These are phyloP conservation scores for Ochromonadaceae sp. DNA, from an alignment of 352 stramenopile species.

Conservation along the genomic window DNA sequence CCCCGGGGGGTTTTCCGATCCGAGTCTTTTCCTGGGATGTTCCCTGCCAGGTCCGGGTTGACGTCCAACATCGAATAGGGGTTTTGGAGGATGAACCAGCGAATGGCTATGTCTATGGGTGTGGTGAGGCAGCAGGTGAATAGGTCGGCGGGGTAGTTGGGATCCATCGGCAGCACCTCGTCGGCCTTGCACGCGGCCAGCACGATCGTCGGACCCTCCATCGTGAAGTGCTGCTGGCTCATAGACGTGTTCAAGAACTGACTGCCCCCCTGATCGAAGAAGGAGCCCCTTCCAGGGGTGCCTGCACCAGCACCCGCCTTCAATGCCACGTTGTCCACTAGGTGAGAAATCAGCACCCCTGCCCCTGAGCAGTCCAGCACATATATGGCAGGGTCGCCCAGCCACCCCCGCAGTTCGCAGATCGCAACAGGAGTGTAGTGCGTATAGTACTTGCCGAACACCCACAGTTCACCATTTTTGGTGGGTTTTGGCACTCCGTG, in stretches of 20 bases:
- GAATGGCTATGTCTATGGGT: slow-evolving; percentile 90
- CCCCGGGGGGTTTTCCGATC: slow-evolving; percentile 72
- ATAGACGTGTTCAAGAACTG: neutral
- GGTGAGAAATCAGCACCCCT: slow-evolving; percentile 83
- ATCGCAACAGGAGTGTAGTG: slow-evolving; percentile 97
- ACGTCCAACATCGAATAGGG: slow-evolving; percentile 54
- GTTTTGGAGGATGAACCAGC: slow-evolving; percentile 91
- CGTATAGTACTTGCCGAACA: slow-evolving; percentile 92
- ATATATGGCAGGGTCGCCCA: slow-evolving; percentile 81
- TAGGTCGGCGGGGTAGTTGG: slow-evolving; percentile 91
- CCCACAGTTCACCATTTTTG: slow-evolving; percentile 93
- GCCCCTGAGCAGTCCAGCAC: slow-evolving; percentile 95
- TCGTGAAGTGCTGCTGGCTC: neutral
- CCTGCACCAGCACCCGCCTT: no score
- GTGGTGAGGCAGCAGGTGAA: slow-evolving; percentile 99
- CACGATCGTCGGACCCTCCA: slow-evolving; percentile 54
- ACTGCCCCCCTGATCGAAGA: no score
- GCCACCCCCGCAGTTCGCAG: slow-evolving; percentile 73
- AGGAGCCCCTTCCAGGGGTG: no score
- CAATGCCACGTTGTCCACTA: slow-evolving; percentile 34
- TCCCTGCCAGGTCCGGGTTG: slow-evolving; percentile 48
- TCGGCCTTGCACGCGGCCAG: slow-evolving; percentile 77
- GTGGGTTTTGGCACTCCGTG: slow-evolving; percentile 87
- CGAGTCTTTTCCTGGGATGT: slow-evolving; percentile 61
- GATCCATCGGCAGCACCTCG: slow-evolving; percentile 88